phyloP scores from a whole-genome alignment of 2,329 filamentous ascomycete genomes.

The Penicillium sp. region DNA sequence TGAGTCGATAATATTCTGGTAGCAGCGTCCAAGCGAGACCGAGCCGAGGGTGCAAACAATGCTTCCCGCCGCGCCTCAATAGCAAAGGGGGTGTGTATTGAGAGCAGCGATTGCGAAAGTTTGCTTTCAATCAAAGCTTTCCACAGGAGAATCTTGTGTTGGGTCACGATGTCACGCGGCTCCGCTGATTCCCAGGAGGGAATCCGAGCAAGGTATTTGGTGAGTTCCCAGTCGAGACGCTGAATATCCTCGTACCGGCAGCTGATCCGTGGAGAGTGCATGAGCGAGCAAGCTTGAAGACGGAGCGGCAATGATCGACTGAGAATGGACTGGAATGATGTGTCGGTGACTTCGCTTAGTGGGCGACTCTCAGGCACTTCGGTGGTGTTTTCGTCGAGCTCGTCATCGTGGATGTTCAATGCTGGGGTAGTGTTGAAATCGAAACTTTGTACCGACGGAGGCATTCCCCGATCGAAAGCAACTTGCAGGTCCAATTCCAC shows the following conservation, averaged over 20 bases:
- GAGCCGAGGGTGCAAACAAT: constrained; percentile 37
- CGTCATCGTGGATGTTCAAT: constrained; percentile 54
- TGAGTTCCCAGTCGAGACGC: constrained; percentile 42
- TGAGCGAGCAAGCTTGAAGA: constrained; percentile 35
- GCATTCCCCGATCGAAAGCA: constrained; percentile 57
- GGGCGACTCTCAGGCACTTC: constrained; percentile 33
- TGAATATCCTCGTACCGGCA: constrained; percentile 45
- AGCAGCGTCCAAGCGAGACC: constrained; percentile 39
- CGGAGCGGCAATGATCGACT: constrained; percentile 33
- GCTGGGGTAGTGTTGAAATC: constrained; percentile 54
- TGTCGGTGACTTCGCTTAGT: constrained; percentile 38
- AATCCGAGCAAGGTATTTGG: constrained; percentile 34
- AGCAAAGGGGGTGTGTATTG: constrained; percentile 42
- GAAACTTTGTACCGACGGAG: constrained; percentile 44
- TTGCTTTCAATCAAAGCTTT: constrained; percentile 38
- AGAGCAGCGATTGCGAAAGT: constrained; percentile 39
- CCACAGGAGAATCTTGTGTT: constrained; percentile 33
- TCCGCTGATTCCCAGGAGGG: constrained; percentile 32
- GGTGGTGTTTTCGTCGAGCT: constrained; percentile 41
- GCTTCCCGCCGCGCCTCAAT: constrained; percentile 35
- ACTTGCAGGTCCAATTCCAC: constrained; percentile 59
- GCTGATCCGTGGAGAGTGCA: constrained; percentile 39
- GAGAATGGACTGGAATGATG: constrained; percentile 36
- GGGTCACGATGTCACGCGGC: constrained; percentile 19
- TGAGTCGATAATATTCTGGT: constrained; percentile 41